A percentile compares a stretch with the other conserved stretches of the same genome.
Evolutionary conservation across 2,329 filamentous ascomycete genomes (phyloP).

Genomic region (Fusarium nanum): DNA sequence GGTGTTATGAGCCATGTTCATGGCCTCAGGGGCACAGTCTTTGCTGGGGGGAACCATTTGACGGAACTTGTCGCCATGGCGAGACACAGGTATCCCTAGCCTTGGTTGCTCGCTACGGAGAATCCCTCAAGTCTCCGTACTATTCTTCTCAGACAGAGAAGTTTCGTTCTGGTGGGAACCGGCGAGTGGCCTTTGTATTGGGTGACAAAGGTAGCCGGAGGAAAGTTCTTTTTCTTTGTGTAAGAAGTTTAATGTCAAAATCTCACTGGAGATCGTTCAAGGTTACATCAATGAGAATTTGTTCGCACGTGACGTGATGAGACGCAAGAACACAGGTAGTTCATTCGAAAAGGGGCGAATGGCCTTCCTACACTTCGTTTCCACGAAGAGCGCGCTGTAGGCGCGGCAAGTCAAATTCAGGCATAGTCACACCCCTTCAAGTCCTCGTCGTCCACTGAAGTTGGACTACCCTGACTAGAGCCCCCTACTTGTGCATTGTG

Average conservation of each 20-base stretch:
- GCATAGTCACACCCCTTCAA: not conserved
- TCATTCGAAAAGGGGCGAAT: not conserved
- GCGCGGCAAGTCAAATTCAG: not conserved
- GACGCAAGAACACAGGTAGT: not conserved
- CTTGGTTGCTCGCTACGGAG: not conserved
- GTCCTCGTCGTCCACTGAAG: no score
- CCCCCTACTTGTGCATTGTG: accelerated
- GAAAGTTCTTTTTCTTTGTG: not conserved
- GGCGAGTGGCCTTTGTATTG: not conserved
- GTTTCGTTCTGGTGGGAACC: not conserved
- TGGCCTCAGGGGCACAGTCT: not conserved
- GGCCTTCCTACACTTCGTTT: not conserved
- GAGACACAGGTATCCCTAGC: not conserved
- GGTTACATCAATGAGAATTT: not conserved
- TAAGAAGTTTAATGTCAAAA: not conserved
- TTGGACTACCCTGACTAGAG: not conserved
- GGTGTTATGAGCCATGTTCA: not conserved
- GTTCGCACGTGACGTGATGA: not conserved
- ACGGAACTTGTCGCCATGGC: not conserved
- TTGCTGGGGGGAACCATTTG: slow-evolving; percentile 2
- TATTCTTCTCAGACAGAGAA: not conserved
- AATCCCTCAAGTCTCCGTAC: not conserved
- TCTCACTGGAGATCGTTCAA: not conserved
- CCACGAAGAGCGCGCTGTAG: not conserved
- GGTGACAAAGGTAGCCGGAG: not conserved